These are phyloP conservation scores for Favolaschia claudopus DNA, from an alignment of 768 basidiomycete genomes.

Conservation along the genomic window DNA sequence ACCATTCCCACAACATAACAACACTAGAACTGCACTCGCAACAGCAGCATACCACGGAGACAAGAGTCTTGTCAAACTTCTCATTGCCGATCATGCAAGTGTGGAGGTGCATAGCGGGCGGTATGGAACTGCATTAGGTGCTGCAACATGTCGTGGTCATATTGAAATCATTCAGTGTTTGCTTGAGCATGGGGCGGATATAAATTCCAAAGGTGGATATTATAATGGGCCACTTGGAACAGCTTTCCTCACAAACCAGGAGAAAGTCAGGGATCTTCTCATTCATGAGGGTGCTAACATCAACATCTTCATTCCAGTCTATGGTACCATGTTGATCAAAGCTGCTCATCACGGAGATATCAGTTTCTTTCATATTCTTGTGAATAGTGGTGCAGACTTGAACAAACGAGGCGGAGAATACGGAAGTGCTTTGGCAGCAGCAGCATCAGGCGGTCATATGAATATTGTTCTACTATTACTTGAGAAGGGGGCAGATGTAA, in stretches of 20 bases:
- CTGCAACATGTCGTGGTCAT: neutral
- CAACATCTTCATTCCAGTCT: too few relatives aligned
- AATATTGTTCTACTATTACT: neutral
- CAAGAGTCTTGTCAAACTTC: too few relatives aligned
- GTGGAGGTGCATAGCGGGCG: too few relatives aligned
- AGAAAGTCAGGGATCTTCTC: too few relatives aligned
- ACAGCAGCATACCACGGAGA: too few relatives aligned
- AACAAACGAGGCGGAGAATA: neutral
- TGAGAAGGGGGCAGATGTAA: neutral
- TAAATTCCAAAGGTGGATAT: neutral
- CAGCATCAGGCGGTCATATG: neutral
- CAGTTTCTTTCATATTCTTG: neutral
- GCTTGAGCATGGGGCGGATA: neutral
- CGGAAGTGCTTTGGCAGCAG: neutral
- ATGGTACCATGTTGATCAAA: too few relatives aligned
- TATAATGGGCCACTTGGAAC: neutral
- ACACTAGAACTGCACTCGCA: too few relatives aligned
- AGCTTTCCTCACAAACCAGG: neutral
- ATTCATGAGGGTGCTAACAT: too few relatives aligned
- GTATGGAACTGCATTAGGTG: too few relatives aligned
- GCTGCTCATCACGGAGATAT: too few relatives aligned
- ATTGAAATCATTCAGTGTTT: neutral
- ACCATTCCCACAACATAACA: too few relatives aligned
- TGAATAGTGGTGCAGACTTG: neutral
- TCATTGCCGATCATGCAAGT: too few relatives aligned